A percentile compares a stretch with the other conserved stretches of the same genome.
These are phyloP conservation scores for Populus simonii DNA, from an alignment of 345 rosid species.

Conservation along the genomic window DNA sequence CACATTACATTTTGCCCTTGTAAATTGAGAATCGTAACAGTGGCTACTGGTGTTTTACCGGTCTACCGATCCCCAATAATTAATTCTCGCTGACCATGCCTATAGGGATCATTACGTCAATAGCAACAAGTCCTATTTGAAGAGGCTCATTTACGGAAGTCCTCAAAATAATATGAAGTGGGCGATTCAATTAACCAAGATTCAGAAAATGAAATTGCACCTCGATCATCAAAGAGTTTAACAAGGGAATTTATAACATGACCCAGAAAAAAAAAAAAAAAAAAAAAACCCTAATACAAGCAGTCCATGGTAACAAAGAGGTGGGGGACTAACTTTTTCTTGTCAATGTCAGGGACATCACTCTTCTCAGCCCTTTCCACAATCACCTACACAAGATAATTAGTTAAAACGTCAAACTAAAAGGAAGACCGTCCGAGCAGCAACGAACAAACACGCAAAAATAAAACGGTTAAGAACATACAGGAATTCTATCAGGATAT, in stretches of 20 bases:
- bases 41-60: too few relatives aligned
- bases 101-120: conserved; percentile 19
- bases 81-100: not conserved
- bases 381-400: conserved; percentile 54
- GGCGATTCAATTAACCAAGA: too few relatives aligned
- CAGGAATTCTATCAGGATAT: conserved; percentile 95
- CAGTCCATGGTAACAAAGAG: not conserved
- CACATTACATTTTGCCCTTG: too few relatives aligned
- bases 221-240: too few relatives aligned
- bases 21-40: too few relatives aligned
- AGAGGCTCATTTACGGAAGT: not conserved
- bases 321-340: conserved; percentile 64
- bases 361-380: conserved; percentile 94
- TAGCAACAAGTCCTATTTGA: conserved; percentile 4
- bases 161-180: too few relatives aligned
- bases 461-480: conserved; percentile 5
- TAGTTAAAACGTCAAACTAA: not conserved
- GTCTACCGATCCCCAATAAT: too few relatives aligned
- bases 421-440: not conserved
- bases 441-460: not conserved
- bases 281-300: not conserved
- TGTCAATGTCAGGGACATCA: conserved; percentile 95
- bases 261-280: too few relatives aligned
- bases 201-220: too few relatives aligned
- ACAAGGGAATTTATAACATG: too few relatives aligned